Evolutionary conservation across 2,329 filamentous ascomycete species (phyloP).

Genomic region (Aspergillus viridinutans): DNA sequence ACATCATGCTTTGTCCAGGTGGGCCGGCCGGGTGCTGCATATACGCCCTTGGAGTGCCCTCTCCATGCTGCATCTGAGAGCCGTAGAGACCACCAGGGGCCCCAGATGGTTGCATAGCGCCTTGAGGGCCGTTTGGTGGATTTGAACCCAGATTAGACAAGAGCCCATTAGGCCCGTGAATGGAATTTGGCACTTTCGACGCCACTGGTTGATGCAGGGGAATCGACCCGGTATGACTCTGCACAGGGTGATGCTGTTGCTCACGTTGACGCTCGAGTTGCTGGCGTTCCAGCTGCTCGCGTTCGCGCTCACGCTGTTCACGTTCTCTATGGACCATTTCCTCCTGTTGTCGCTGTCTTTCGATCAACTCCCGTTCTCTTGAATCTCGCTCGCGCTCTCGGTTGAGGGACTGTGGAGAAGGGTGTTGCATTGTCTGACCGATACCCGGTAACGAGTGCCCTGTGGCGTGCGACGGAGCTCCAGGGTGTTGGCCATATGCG

Average conservation of each 20-base stretch:
- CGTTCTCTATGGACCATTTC: conserved; percentile 55
- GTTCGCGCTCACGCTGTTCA: conserved; percentile 49
- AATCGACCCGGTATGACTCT: conserved; percentile 82
- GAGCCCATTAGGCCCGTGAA: conserved; percentile 88
- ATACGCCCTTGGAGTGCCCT: conserved; percentile 52
- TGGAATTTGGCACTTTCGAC: conserved; percentile 70
- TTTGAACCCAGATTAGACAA: conserved; percentile 68
- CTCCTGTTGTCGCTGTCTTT: conserved; percentile 50
- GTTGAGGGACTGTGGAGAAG: conserved; percentile 40
- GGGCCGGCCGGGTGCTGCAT: conserved; percentile 60
- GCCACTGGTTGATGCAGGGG: conserved; percentile 94
- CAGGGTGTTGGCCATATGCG: conserved; percentile 41
- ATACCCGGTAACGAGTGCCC: conserved; percentile 40
- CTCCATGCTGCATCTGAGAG: conserved; percentile 58
- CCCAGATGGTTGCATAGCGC: conserved; percentile 55
- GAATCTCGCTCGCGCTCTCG: conserved; percentile 49
- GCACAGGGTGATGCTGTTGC: conserved; percentile 68
- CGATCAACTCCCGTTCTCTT: conserved; percentile 50
- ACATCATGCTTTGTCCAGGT: conserved; percentile 51
- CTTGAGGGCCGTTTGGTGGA: conserved; percentile 50
- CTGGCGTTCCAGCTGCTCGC: conserved; percentile 54
- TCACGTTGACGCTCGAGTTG: conserved; percentile 52
- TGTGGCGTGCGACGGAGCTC: conserved; percentile 31
- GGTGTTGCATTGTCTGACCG: conserved; percentile 40
- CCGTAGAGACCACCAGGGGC: conserved; percentile 65